Percentiles rank a stretch among this genome's conserved stretches.
phyloP scores from a whole-genome alignment of 2,329 filamentous ascomycete genomes.

The Alternaria sp. region DNA sequence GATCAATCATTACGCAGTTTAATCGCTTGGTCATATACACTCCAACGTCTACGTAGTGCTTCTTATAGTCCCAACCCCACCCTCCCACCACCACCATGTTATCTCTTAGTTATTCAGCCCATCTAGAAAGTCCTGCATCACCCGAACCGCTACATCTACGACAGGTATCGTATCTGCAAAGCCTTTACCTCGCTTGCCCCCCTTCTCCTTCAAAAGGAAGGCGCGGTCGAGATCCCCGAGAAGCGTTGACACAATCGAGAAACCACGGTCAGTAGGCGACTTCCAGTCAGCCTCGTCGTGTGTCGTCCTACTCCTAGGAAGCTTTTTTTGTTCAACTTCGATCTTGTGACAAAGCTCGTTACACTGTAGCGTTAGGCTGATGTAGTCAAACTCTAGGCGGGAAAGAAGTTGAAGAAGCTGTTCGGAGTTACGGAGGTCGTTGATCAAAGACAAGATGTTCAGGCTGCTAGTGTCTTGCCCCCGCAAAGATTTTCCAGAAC shows the following conservation, averaged over 20 bases:
- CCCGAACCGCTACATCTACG: not conserved
- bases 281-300: not conserved
- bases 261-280: not conserved
- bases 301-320: not conserved
- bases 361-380: not conserved
- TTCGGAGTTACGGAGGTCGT: not conserved
- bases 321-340: not conserved
- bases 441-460: not conserved
- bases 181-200: not conserved
- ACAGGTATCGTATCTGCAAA: not conserved
- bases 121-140: not conserved
- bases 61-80: not conserved
- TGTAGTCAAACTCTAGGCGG: slow-evolving; percentile 5
- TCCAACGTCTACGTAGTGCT: not conserved
- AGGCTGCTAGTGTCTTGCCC: not conserved
- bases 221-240: not conserved
- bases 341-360: slow-evolving; percentile 8
- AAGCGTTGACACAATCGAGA: slow-evolving; percentile 1
- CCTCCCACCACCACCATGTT: not conserved
- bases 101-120: not conserved
- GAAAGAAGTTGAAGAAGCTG: not conserved
- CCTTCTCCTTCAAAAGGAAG: not conserved
- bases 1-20: not conserved
- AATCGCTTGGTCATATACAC: too few species aligned
- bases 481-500: not conserved